A percentile compares a stretch with the other conserved stretches of the same genome.
These are phyloP conservation scores for Aaosphaeria arxii DNA, from an alignment of 2,329 filamentous ascomycete genomes.

Conservation along the genomic window DNA sequence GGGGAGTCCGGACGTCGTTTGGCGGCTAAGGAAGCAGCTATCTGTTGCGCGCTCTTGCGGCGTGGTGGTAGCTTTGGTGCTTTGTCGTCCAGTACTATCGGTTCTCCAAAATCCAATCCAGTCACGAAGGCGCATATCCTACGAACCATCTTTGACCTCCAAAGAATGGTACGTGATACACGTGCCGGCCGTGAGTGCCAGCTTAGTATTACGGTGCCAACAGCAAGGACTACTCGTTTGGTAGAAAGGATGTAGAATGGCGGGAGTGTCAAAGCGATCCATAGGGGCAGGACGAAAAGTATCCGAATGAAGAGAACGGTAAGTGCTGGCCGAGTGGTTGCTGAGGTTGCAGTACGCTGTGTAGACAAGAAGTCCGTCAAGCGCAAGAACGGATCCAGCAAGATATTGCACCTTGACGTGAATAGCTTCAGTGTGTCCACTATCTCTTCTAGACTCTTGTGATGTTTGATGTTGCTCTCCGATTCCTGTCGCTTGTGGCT, in stretches of 20 bases:
- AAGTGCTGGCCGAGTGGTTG: conserved; percentile 84
- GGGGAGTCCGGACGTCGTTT: conserved; percentile 53
- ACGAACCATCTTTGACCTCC: conserved; percentile 78
- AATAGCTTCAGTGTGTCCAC: conserved; percentile 90
- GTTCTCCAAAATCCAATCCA: conserved; percentile 69
- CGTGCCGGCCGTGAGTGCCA: conserved; percentile 89
- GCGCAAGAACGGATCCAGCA: conserved; percentile 83
- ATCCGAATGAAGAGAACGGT: conserved; percentile 88
- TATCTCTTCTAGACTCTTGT: conserved; percentile 96
- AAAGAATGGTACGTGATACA: conserved; percentile 82
- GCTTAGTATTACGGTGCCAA: conserved; percentile 83
- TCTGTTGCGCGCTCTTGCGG: conserved; percentile 46
- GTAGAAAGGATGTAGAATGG: conserved; percentile 84
- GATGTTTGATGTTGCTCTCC: conserved; percentile 69
- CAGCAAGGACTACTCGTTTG: conserved; percentile 74
- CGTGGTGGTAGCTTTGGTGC: conserved; percentile 38
- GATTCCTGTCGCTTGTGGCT: conserved; percentile 50
- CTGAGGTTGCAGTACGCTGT: conserved; percentile 83
- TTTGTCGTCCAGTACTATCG: conserved; percentile 25
- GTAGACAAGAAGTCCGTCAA: conserved; percentile 93
- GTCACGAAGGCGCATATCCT: conserved; percentile 70
- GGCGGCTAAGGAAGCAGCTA: conserved; percentile 44
- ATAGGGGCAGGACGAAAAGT: conserved; percentile 81
- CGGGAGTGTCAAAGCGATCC: conserved; percentile 78
- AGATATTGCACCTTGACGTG: conserved; percentile 85